Conservation (phyloP, 306 rosid species). For the Cicer yamashitae region DNA sequence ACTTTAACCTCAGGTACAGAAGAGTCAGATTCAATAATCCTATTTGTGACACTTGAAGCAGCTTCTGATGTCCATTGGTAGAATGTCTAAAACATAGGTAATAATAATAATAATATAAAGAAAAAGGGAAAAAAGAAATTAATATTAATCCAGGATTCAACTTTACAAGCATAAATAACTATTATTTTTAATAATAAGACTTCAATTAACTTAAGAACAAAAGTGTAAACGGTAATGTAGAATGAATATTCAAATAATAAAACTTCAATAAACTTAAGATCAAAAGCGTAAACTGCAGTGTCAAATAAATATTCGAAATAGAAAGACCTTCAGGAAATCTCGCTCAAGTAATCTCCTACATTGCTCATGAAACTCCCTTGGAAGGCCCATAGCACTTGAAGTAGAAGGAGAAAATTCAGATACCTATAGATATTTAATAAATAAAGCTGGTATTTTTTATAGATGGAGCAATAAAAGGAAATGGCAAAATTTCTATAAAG, state of each 20-base stretch:
- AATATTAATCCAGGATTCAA: slow-evolving; percentile 20
- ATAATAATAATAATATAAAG: slow-evolving; percentile 6
- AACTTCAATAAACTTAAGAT: slow-evolving; percentile 26
- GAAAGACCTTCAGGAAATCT: slow-evolving; percentile 79
- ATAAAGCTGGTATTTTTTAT: slow-evolving; percentile 35
- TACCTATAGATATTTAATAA: slow-evolving; percentile 57
- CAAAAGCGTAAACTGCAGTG: not conserved
- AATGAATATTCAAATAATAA: slow-evolving; percentile 37
- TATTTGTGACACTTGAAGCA: slow-evolving; percentile 77
- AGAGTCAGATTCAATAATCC: slow-evolving; percentile 74
- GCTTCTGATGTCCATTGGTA: slow-evolving; percentile 91
- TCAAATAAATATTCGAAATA: slow-evolving; percentile 32
- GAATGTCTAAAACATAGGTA: slow-evolving; percentile 60
- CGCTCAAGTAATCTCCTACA: slow-evolving; percentile 83
- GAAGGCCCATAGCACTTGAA: slow-evolving; percentile 94
- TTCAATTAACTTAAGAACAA: slow-evolving; percentile 17
- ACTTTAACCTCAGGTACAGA: slow-evolving; percentile 84
- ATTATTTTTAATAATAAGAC: slow-evolving; percentile 35
- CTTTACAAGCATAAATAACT: slow-evolving; percentile 22
- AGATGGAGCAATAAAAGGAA: slow-evolving; percentile 37
- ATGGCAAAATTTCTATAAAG: slow-evolving; percentile 18
- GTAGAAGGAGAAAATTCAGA: slow-evolving; percentile 97
- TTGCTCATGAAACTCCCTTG: slow-evolving; percentile 95
- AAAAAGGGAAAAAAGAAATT: not conserved
- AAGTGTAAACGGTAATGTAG: not conserved